Conservation (phyloP, 257 asterid species). For the Buddleja alternifolia region DNA sequence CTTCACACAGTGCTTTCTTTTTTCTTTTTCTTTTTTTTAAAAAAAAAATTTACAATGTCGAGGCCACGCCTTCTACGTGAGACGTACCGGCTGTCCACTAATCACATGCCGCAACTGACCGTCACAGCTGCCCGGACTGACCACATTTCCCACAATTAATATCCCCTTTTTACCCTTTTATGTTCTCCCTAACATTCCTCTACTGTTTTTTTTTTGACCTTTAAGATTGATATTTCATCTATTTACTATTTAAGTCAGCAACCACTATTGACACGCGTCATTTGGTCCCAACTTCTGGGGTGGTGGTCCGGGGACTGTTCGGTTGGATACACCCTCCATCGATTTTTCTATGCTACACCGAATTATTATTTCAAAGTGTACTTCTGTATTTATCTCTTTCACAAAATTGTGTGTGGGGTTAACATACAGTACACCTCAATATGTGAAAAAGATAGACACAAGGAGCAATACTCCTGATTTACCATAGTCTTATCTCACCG, state of each 20-base stretch:
- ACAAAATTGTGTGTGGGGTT: no score
- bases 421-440: no score
- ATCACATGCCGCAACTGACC: constrained; percentile 24
- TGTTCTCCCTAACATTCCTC: neutral
- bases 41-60: neutral
- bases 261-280: constrained; percentile 33
- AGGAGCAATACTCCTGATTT: no score
- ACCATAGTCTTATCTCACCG: no score
- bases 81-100: no score
- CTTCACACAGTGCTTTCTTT: no score
- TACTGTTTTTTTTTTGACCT: neutral
- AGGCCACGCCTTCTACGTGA: no score
- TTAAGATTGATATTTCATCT: neutral
- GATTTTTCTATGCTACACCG: no score
- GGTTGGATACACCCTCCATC: no score
- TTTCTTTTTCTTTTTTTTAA: neutral
- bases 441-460: no score
- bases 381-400: no score
- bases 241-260: constrained; percentile 18
- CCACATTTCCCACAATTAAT: constrained; percentile 25
- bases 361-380: no score
- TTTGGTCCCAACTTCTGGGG: constrained; percentile 24
- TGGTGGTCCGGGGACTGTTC: constrained; percentile 15
- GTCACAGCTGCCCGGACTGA: constrained; percentile 20
- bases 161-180: neutral